Base-by-base conservation (phyloP, 2,329 filamentous ascomycete genomes). In the Fusarium longipes region DNA sequence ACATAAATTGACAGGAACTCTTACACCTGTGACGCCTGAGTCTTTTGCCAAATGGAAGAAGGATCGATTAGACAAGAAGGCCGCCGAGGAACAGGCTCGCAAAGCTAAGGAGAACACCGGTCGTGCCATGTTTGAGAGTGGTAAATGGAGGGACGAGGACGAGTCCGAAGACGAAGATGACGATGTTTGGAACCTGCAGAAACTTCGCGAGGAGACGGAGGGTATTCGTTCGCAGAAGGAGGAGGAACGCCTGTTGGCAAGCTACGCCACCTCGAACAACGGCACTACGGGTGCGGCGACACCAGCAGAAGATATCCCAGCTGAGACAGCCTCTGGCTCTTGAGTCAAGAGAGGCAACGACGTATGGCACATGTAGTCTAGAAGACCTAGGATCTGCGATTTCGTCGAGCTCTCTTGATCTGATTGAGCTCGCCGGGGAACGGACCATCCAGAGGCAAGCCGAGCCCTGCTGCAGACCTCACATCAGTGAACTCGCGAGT, bases 41-140 rank as follows among this genome's bases (percentile, higher is more conserved):
- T 86, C 89, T 1, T 99, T 99, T 76, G 93, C 93, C 65, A 96
- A 96, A 76, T 99, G 96, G 96, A 99, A 99, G 86, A 90, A 94
- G 81, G 91, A 97, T 52, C 91, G 96, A 42, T 77, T 98, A 71
- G 89, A 93, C 80, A 99, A 99, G 89, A 98, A 97, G 86, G 91
- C 90, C 17, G 96, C 96, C 22, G 96, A 99, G 75, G 92, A 96
- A 70, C 90, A 97, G 80, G 93, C 93, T 45, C 89, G 91, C 76
- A 89, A 91, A 80, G 92, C 93, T 75, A 98, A 97, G 86, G 96
- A 99, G 73, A 95, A 94, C 22, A 99, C 96, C 20, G 96, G 96
- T 74, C 89, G 94, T 81, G 93, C 93, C 9, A 85, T 99, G 81
- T 99, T 99, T 78, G 96, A 99, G 81, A 96, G 93, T 79, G 96